Conservation (phyloP, 1,139 yeast species). For the Taphrina populina region DNA sequence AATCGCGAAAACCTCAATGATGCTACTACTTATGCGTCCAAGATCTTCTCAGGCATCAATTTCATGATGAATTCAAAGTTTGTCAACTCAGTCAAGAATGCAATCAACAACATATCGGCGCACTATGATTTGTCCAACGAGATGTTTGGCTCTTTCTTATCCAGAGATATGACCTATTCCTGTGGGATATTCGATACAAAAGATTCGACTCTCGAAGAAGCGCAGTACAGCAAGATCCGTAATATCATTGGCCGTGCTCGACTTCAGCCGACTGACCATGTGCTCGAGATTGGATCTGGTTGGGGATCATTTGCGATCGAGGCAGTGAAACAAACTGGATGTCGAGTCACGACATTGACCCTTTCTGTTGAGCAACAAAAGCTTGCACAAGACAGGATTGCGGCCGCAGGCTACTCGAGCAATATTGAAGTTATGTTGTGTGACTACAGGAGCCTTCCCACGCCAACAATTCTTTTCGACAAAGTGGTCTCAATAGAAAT, state of each 20-base stretch:
- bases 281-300: slow-evolving; percentile 32
- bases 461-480: slow-evolving; percentile 21
- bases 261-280: slow-evolving; percentile 26
- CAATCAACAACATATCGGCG: slow-evolving; percentile 33
- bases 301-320: slow-evolving; percentile 34
- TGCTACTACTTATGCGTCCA: slow-evolving; percentile 31
- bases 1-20: slow-evolving; percentile 30
- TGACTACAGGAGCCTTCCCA: slow-evolving; percentile 28
- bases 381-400: slow-evolving; percentile 24
- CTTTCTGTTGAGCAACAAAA: slow-evolving; percentile 28
- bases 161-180: slow-evolving; percentile 32
- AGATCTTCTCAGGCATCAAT: slow-evolving; percentile 33
- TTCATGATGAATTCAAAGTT: slow-evolving; percentile 31
- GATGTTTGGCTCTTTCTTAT: slow-evolving; percentile 30
- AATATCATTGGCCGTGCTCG: slow-evolving; percentile 24
- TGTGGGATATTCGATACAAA: slow-evolving; percentile 25
- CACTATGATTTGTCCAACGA: slow-evolving; percentile 31
- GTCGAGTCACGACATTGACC: slow-evolving; percentile 31
- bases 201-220: slow-evolving; percentile 25
- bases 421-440: slow-evolving; percentile 27
- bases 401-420: slow-evolving; percentile 19
- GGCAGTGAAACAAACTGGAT: slow-evolving; percentile 24
- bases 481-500: slow-evolving; percentile 32
- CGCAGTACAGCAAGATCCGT: slow-evolving; percentile 27
- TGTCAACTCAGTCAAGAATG: slow-evolving; percentile 32